Conservation (phyloP, 2,329 filamentous ascomycete genomes). For the Ophiostoma pallidulum region DNA sequence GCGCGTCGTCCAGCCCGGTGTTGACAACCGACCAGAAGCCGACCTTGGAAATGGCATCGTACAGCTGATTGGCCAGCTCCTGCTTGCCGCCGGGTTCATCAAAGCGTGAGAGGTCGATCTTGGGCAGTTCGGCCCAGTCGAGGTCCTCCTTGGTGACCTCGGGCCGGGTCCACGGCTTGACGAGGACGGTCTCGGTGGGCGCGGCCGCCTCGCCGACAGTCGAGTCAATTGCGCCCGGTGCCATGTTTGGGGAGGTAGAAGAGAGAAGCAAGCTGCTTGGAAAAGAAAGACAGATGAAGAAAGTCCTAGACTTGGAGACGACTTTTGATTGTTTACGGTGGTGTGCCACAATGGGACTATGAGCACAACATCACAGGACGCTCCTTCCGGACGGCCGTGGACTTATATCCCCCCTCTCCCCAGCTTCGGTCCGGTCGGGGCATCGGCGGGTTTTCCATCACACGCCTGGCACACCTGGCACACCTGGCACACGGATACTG, state of each 20-base stretch:
- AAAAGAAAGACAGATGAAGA: too few species aligned
- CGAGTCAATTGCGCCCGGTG: conserved; percentile 20
- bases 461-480: too few species aligned
- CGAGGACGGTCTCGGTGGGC: conserved; percentile 13
- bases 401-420: too few species aligned
- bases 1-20: conserved; percentile 29
- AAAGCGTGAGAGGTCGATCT: conserved; percentile 42
- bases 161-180: conserved; percentile 26
- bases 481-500: too few species aligned
- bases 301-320: too few species aligned
- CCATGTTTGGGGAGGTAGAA: conserved; percentile 16
- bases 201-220: conserved; percentile 4
- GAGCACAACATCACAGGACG: too few species aligned
- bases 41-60: conserved; percentile 34
- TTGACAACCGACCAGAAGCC: conserved; percentile 32
- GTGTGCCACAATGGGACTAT: too few species aligned
- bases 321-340: too few species aligned
- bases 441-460: too few species aligned
- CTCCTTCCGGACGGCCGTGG: too few species aligned
- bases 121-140: conserved; percentile 30
- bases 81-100: conserved; percentile 41
- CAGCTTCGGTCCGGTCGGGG: too few species aligned
- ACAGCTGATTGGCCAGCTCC: conserved; percentile 38
- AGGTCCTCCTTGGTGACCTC: conserved; percentile 22
- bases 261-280: background rate